A percentile compares a stretch with the other conserved stretches of the same genome.
phyloP scores from a whole-genome alignment of 345 rosid genomes.

The Garcia nutans region DNA sequence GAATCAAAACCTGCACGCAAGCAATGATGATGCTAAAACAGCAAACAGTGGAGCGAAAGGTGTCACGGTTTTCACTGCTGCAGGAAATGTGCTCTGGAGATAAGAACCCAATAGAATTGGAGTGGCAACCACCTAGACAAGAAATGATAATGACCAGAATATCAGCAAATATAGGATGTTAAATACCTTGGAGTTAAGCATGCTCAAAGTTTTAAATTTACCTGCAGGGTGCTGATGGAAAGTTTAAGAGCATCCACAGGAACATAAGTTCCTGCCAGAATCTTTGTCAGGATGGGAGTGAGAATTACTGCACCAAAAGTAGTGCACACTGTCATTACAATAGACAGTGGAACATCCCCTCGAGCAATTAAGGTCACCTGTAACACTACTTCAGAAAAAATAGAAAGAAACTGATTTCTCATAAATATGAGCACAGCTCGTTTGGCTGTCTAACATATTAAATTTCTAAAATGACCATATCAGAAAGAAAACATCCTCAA shows the following conservation, averaged over 20 bases:
- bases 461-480: background rate
- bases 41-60: slow-evolving; percentile 64
- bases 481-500: background rate
- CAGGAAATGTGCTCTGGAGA: slow-evolving; percentile 52
- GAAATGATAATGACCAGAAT: slow-evolving; percentile 1
- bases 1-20: slow-evolving; percentile 57
- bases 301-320: slow-evolving; percentile 59
- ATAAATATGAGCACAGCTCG: background rate
- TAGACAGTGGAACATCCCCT: slow-evolving; percentile 68
- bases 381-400: slow-evolving; percentile 37
- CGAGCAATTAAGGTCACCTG: slow-evolving; percentile 72
- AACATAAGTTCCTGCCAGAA: slow-evolving; percentile 65
- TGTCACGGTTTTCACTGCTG: slow-evolving; percentile 40
- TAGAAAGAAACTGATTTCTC: slow-evolving; percentile 26
- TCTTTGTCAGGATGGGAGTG: slow-evolving; percentile 56
- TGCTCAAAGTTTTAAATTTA: slow-evolving; percentile 7
- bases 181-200: background rate
- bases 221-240: slow-evolving; percentile 69
- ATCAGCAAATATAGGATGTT: background rate
- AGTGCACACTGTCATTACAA: slow-evolving; percentile 62
- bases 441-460: background rate
- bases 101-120: slow-evolving; percentile 63
- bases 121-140: slow-evolving; percentile 52
- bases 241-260: slow-evolving; percentile 58
- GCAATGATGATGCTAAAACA: slow-evolving; percentile 53